These are phyloP conservation scores for Pseudevernia furfuracea DNA, from an alignment of 495 filamentous ascomycete genomes.

Conservation along the genomic window DNA sequence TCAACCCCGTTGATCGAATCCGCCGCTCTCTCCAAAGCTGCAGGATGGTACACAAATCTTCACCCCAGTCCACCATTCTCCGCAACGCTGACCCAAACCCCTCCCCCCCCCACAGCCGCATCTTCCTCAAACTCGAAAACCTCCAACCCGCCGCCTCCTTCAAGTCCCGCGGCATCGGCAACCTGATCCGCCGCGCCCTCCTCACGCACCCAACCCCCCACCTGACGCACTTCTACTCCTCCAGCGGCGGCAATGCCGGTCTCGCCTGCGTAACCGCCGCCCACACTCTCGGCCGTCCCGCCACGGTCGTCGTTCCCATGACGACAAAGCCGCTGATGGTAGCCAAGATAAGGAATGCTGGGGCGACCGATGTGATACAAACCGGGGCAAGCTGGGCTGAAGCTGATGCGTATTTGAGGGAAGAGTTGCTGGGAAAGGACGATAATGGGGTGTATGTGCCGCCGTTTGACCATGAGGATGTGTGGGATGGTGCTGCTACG, in stretches of 20 bases:
- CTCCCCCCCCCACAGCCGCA: conserved; percentile 40
- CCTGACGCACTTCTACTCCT: conserved; percentile 74
- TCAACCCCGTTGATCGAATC: conserved; percentile 68
- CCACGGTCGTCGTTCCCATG: conserved; percentile 74
- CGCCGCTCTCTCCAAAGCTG: conserved; percentile 55
- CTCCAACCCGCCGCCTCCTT: conserved; percentile 90
- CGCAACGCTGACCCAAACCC: conserved; percentile 19
- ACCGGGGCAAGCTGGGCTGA: conserved; percentile 65
- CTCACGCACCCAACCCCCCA: conserved; percentile 34
- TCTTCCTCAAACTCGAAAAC: conserved; percentile 91
- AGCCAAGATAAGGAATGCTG: conserved; percentile 58
- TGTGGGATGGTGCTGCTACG: conserved; percentile 74
- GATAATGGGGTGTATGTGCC: conserved; percentile 69
- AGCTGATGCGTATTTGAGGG: conserved; percentile 65
- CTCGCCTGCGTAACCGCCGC: conserved; percentile 83
- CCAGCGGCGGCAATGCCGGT: conserved; percentile 84
- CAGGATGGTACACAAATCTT: conserved; percentile 53
- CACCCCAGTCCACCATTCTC: not conserved
- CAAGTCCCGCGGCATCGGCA: conserved; percentile 87
- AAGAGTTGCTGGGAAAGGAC: conserved; percentile 47
- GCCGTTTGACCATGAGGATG: conserved; percentile 78
- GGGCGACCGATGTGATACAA: conserved; percentile 65
- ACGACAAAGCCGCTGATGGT: conserved; percentile 65
- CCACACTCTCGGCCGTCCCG: conserved; percentile 54
- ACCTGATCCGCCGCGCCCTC: conserved; percentile 60